Evolutionary conservation across 257 asterid genomes (phyloP), one percentile per base, ranked within the genome.

Genomic region (Ophiorrhiza pumila): DNA sequence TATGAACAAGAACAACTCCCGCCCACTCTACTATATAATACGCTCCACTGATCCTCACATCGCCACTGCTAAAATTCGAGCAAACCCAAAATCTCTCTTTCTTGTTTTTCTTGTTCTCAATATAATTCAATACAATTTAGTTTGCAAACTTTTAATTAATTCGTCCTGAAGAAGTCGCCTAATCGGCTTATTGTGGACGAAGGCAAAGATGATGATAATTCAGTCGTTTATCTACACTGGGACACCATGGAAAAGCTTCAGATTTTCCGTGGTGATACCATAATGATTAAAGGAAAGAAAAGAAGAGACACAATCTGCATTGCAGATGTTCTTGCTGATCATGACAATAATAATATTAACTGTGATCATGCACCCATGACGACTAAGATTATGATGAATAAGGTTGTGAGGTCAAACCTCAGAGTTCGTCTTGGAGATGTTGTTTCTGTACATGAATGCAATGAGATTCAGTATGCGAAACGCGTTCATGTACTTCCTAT

Each of bases 161-260:
- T n/a, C n/a, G n/a, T n/a, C n/a, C n/a, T 87, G 87, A 88, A 90
- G 68, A 90, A 90, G 80, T 82, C 95, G 3, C 82, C 95, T 9
- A 90, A 90, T 77, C 83, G 95, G 18, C 79, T 88, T n/a, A 83
- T 90, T 32, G 93, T 90, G 17, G 96, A 88, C 73, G 96, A 90
- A 77, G 91, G 95, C 41, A 57, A 72, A 66, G 88, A 88, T 66
- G 95, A 90, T 77, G 96, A 90, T 65, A 90, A 90, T 65, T 90
- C 95, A 25, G 95, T 85, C 39, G 96, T 90, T 18, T 65, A 87
- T 68, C 78, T 90, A 25, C 91, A 90, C 66, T 91, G 91, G 50
- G 86, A 79, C 0, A 90, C 91, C 15, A 90, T 90, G 96, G 95
- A 90, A 59, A 88, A 90, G 84, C 96, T 90, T 32, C 91, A 87